These are phyloP conservation scores for Plasmodium cynomolgi DNA, from an alignment of 169 alveolate genomes.

Conservation along the genomic window DNA sequence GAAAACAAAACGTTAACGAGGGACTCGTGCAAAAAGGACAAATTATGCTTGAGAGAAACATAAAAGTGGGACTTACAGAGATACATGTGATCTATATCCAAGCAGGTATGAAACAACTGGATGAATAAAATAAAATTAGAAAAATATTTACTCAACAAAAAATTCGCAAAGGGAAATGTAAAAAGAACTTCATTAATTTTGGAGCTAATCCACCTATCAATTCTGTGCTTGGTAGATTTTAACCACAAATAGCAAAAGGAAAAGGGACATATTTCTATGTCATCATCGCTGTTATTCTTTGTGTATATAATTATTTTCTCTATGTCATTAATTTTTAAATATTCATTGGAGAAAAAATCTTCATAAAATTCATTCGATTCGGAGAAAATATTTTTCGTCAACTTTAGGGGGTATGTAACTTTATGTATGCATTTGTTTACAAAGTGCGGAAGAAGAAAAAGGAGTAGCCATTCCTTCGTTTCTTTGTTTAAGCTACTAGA, in stretches of 20 bases:
- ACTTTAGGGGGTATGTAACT: slow-evolving; percentile 65
- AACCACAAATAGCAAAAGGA: slow-evolving; percentile 57
- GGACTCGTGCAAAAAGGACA: slow-evolving; percentile 58
- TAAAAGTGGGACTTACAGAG: slow-evolving; percentile 65
- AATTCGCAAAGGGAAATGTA: slow-evolving; percentile 68
- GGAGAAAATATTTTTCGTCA: slow-evolving; percentile 50
- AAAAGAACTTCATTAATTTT: slow-evolving; percentile 60
- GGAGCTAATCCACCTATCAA: slow-evolving; percentile 70
- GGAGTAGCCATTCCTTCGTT: slow-evolving; percentile 60
- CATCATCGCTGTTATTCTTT: slow-evolving; percentile 47
- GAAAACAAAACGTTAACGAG: slow-evolving; percentile 55
- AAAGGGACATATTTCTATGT: slow-evolving; percentile 49
- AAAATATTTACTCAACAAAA: slow-evolving; percentile 63
- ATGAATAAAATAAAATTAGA: slow-evolving; percentile 45
- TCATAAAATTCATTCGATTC: slow-evolving; percentile 69
- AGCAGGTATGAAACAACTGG: slow-evolving; percentile 42
- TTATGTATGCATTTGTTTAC: slow-evolving; percentile 53
- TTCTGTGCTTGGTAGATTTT: slow-evolving; percentile 32
- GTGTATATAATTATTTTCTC: slow-evolving; percentile 65
- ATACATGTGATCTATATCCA: slow-evolving; percentile 71
- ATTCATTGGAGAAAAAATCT: slow-evolving; percentile 73
- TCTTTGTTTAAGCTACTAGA: slow-evolving; percentile 56
- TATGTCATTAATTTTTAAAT: slow-evolving; percentile 59
- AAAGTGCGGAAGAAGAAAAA: slow-evolving; percentile 57
- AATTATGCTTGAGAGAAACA: slow-evolving; percentile 59